Evolutionary conservation across 108 stramenopile species (phyloP), one percentile per base, ranked within the genome.

Genomic region (Skeletonema grethae): DNA sequence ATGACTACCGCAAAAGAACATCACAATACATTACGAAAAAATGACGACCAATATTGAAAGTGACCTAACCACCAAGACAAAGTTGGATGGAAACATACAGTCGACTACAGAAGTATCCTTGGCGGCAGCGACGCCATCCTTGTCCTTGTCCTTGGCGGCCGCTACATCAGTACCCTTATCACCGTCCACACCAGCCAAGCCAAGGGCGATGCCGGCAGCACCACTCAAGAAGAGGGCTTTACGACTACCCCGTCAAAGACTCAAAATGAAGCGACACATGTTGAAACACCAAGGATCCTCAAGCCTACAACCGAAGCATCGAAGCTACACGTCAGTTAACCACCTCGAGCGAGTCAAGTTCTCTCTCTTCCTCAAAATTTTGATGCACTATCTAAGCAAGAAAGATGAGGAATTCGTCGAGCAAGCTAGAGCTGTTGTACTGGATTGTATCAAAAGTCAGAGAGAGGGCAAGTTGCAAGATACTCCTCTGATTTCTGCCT

Each of bases 341-440:
- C 65, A 67, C 25, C 20, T 45, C 7, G 35, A 75, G 7, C 73
- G 73, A 45, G 73, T 75, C 22, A 75, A 75, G 28, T 75, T 75
- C 48, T 57, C 65, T 32, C 45, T 75, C 5, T 75, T 75, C 58
- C 57, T 75, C 36, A 66, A 67, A 34, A 56, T 59, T 24, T 30
- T 75, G 57, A 67, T 75, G 30, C 63, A 67, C 5, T 35, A 75
- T 25, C 57, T 75, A 10, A 36, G 5, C 9, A 45, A 67, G 59
- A 55, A 50, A 22, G 65, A 75, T 61, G 6, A 58, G 22, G 58
- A 75, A 1, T 32, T 66, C 31, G 29, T 43, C 43, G 43, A 59
- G 22, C 43, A 60, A 28, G 73, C 73, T 9, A 50, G 65, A 34
- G 20, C 38, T 45, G 73, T 75, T 35, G 58, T 75, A 0, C 57